Evolutionary conservation across 257 asterid species (phyloP).

Genomic region (Anisodus acutangulus): DNA sequence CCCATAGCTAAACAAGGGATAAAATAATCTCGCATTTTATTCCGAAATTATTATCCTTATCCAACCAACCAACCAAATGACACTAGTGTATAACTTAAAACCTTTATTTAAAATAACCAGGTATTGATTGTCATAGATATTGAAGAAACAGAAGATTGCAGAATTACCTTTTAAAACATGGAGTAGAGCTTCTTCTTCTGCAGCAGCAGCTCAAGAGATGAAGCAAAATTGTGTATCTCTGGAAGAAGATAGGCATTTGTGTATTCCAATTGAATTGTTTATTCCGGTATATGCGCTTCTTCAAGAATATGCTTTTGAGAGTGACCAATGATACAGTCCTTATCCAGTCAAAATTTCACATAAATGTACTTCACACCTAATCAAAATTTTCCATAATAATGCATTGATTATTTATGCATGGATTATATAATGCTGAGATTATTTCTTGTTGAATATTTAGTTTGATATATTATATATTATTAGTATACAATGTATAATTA

Average conservation of each 20-base stretch:
- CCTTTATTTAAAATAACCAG: neutral
- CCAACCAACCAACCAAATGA: no score
- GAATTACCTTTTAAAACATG: slow-evolving; percentile 10
- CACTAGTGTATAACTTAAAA: no score
- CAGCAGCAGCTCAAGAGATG: neutral
- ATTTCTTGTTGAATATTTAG: no score
- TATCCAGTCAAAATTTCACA: neutral
- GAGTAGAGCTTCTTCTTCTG: neutral
- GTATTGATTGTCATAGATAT: neutral
- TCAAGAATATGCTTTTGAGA: slow-evolving; percentile 16
- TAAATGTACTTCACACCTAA: neutral
- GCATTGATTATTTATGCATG: no score
- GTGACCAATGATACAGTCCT: neutral
- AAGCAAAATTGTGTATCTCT: neutral
- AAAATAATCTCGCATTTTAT: no score
- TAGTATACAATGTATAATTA: no score
- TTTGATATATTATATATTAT: no score
- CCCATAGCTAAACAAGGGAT: no score
- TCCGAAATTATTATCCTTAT: no score
- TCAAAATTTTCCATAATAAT: no score
- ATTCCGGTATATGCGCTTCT: slow-evolving; percentile 13
- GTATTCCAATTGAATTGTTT: neutral
- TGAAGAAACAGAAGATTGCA: neutral
- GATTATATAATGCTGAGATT: no score
- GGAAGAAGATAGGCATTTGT: neutral